Evolutionary conservation across 345 rosid species (phyloP).

Genomic region (Populus davidiana): DNA sequence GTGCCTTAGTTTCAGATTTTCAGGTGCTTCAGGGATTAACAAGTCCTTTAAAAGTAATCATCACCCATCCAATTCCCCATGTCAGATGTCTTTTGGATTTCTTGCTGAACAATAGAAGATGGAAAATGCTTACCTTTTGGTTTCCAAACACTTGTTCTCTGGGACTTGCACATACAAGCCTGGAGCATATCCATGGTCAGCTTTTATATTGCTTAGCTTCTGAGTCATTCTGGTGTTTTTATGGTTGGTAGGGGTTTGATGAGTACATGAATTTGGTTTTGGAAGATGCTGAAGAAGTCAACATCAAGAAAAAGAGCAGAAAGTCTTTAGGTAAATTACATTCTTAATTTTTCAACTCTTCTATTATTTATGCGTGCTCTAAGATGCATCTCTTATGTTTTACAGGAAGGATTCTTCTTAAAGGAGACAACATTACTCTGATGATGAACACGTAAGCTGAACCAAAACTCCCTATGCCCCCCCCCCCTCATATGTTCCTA

Average conservation of each 20-base stretch:
- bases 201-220: background rate
- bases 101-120: background rate
- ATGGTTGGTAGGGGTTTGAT: constrained; percentile 69
- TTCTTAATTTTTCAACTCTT: background rate
- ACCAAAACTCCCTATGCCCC: background rate
- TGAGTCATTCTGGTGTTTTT: background rate
- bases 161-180: background rate
- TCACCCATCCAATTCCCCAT: background rate
- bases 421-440: constrained; percentile 87
- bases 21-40: constrained; percentile 11
- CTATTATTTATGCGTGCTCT: background rate
- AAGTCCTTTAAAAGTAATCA: background rate
- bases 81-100: background rate
- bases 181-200: background rate
- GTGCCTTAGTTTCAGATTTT: background rate
- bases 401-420: constrained; percentile 86
- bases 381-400: background rate
- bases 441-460: constrained; percentile 84
- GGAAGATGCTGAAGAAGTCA: constrained; percentile 97
- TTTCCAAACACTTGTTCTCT: background rate
- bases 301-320: constrained; percentile 76
- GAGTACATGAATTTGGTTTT: constrained; percentile 97
- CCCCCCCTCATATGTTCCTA: background rate
- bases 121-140: background rate
- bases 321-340: constrained; percentile 60